Conservation (phyloP, 805 yeast genomes). For the Danielia reshetovae region DNA sequence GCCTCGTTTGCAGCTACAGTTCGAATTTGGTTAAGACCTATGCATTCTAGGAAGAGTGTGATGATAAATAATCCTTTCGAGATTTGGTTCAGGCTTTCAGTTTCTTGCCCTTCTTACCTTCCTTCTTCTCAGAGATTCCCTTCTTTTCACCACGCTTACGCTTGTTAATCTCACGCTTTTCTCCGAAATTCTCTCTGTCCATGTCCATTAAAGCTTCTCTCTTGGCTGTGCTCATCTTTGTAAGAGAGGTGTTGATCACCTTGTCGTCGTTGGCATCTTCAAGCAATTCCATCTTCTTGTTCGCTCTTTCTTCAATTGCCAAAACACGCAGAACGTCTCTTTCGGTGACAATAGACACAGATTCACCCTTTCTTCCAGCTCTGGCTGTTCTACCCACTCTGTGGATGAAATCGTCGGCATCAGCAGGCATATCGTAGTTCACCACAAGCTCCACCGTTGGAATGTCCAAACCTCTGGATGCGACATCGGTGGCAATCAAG, state of each 20-base stretch:
- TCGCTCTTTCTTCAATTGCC: constrained; percentile 83
- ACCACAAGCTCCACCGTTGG: constrained; percentile 88
- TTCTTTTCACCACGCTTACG: constrained; percentile 23
- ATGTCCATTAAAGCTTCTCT: constrained; percentile 89
- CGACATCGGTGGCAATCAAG: constrained; percentile 93
- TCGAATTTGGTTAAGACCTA: no score
- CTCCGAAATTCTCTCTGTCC: constrained; percentile 90
- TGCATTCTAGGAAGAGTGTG: no score
- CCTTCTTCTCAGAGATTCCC: constrained; percentile 1
- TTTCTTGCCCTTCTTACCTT: not conserved
- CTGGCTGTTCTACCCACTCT: constrained; percentile 99
- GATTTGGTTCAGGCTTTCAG: not conserved
- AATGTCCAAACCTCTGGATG: constrained; percentile 95
- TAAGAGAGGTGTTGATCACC: constrained; percentile 69
- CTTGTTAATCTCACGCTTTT: constrained; percentile 52
- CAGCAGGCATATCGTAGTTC: constrained; percentile 92
- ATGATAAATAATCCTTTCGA: no score
- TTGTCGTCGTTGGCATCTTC: constrained; percentile 68
- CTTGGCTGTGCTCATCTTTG: constrained; percentile 72
- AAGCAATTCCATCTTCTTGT: constrained; percentile 73
- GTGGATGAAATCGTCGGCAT: constrained; percentile 94
- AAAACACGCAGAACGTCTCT: constrained; percentile 77
- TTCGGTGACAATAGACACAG: constrained; percentile 79
- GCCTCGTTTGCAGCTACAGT: no score
- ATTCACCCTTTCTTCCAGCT: constrained; percentile 88